phyloP scores from a whole-genome alignment of 176 grass and related monocot genomes.

The Zoysia japonica region DNA sequence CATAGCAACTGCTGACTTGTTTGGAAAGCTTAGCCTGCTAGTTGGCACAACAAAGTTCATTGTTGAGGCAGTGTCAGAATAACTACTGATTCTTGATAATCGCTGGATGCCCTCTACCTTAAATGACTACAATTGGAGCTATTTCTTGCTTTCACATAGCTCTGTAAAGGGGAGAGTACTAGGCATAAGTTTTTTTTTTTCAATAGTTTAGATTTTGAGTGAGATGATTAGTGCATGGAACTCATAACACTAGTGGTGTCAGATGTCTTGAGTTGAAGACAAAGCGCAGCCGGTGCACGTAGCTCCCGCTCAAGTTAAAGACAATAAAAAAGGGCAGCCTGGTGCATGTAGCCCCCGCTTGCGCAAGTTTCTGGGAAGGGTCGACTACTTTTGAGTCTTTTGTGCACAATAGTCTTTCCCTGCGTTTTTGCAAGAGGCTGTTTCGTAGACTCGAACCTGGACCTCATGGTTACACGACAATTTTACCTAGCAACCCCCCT shows the following conservation, averaged over 20 bases:
- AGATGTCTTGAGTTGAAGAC: neutral
- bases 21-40: neutral
- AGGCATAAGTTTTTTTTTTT: neutral
- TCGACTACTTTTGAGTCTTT: no score
- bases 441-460: no score
- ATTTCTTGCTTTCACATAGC: neutral
- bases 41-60: neutral
- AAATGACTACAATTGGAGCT: neutral
- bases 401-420: no score
- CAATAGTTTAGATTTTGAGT: neutral
- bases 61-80: neutral
- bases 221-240: neutral
- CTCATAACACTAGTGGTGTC: neutral
- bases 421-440: no score
- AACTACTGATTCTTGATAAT: neutral
- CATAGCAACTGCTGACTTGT: neutral
- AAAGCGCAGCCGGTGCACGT: no score
- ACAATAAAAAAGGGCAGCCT: no score
- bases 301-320: no score
- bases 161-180: neutral
- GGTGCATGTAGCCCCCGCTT: no score
- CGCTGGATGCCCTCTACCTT: neutral
- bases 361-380: no score
- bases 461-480: no score
- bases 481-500: no score